These are phyloP conservation scores for Spathaspora passalidarum DNA, from an alignment of 805 yeast species.

Conservation along the genomic window DNA sequence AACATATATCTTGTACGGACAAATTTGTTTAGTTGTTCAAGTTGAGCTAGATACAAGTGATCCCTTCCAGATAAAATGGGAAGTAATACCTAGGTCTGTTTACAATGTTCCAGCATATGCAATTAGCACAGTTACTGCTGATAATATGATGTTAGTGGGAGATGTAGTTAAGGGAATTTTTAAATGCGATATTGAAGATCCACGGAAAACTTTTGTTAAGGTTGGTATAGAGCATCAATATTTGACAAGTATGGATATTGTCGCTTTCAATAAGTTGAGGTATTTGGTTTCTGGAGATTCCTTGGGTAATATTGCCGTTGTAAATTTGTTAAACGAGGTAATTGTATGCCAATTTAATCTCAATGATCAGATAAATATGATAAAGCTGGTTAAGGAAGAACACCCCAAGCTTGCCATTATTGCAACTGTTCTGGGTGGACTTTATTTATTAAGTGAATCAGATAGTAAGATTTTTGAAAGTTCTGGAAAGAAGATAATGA, in stretches of 20 bases:
- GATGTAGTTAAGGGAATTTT: not conserved
- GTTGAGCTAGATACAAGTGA: not conserved
- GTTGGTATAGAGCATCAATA: not conserved
- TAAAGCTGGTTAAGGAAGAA: not conserved
- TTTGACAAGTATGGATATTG: not conserved
- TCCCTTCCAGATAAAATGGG: not conserved
- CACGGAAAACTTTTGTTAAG: not conserved
- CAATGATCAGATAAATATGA: constrained; percentile 8
- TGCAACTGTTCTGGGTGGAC: constrained; percentile 11
- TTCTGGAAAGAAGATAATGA: not conserved
- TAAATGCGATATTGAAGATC: not conserved
- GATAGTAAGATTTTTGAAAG: not conserved
- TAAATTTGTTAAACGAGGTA: not conserved
- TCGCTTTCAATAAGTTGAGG: not conserved
- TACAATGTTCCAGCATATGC: not conserved
- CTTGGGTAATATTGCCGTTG: constrained; percentile 3
- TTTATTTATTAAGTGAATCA: constrained; percentile 6
- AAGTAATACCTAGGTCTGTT: not conserved
- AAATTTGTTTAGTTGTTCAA: not conserved
- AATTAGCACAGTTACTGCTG: not conserved
- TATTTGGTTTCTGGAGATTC: constrained; percentile 7
- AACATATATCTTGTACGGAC: not conserved
- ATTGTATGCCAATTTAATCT: not conserved
- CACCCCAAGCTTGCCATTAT: not conserved
- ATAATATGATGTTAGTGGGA: not conserved